Evolutionary conservation across 208 protist species (phyloP).

Genomic region (Polymyxa betae): DNA sequence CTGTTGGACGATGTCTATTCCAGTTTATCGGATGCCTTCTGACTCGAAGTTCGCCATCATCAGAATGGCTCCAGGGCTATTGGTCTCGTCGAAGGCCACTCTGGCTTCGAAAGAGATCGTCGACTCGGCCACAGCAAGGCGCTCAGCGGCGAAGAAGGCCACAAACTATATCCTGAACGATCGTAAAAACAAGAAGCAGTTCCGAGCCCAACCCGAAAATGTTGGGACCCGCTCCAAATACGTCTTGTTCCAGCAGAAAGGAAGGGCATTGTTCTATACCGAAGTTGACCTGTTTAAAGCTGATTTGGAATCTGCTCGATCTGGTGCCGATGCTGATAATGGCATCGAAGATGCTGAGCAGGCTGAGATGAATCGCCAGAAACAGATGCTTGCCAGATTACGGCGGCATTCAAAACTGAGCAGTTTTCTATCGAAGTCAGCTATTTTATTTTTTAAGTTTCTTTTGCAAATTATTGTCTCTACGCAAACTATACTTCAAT

Average conservation of each 20-base stretch:
- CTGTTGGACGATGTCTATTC: not conserved
- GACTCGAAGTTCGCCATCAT: not conserved
- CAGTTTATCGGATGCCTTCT: not conserved
- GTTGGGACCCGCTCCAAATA: not conserved
- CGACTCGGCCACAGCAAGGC: not conserved
- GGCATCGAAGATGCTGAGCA: not conserved
- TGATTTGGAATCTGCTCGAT: not conserved
- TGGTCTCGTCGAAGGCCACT: not conserved
- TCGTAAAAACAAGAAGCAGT: not conserved
- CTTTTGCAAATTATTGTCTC: too few relatives aligned
- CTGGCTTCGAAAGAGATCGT: not conserved
- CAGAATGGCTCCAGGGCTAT: not conserved
- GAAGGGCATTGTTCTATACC: not conserved
- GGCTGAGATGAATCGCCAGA: not conserved
- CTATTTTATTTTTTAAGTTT: not conserved
- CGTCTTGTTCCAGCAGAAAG: not conserved
- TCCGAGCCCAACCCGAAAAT: not conserved
- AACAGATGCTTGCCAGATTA: not conserved
- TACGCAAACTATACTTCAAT: too few relatives aligned
- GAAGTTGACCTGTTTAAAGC: not conserved
- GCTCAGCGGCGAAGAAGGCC: not conserved
- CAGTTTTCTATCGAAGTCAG: not conserved
- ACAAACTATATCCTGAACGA: not conserved
- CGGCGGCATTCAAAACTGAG: not conserved
- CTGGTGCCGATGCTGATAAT: not conserved